Percentiles rank a stretch among this genome's conserved stretches.
phyloP scores from a whole-genome alignment of 331 rosid species.

The Acacia concinna region DNA sequence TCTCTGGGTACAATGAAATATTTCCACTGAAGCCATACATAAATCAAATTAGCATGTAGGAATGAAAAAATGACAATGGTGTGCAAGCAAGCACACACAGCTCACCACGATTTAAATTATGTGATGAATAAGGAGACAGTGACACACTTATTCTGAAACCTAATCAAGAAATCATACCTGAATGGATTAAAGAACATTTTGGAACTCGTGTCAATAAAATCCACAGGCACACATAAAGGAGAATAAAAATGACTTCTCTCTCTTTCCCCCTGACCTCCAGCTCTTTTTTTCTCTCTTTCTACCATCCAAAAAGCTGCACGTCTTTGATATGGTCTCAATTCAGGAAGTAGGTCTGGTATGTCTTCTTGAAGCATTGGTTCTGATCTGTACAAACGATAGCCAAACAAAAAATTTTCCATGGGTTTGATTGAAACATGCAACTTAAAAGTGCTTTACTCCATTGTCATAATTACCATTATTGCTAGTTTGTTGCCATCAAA shows the following conservation, averaged over 20 bases:
- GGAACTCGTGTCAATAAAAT: slow-evolving; percentile 59
- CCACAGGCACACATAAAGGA: slow-evolving; percentile 75
- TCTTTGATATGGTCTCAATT: slow-evolving; percentile 85
- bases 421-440: slow-evolving; percentile 16
- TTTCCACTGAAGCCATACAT: slow-evolving; percentile 70
- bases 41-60: slow-evolving; percentile 40
- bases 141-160: slow-evolving; percentile 17
- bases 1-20: slow-evolving; percentile 66
- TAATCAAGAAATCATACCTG: slow-evolving; percentile 57
- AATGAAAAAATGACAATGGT: slow-evolving; percentile 20
- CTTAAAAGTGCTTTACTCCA: slow-evolving; percentile 23
- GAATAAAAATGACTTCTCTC: slow-evolving; percentile 53
- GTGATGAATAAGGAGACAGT: slow-evolving; percentile 16
- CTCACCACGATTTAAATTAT: slow-evolving; percentile 19
- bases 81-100: background rate
- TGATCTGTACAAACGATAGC: slow-evolving; percentile 49
- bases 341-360: slow-evolving; percentile 81
- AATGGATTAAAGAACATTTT: slow-evolving; percentile 88
- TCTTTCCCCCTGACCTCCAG: slow-evolving; percentile 44
- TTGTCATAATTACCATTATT: slow-evolving; percentile 11
- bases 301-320: slow-evolving; percentile 99
- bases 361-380: slow-evolving; percentile 75
- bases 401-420: slow-evolving; percentile 10
- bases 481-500: background rate
- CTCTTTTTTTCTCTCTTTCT: slow-evolving; percentile 63